A percentile compares a stretch with the other conserved stretches of the same genome.
phyloP scores from a whole-genome alignment of 176 grass and related monocot species.

The Alloteropsis semialata region DNA sequence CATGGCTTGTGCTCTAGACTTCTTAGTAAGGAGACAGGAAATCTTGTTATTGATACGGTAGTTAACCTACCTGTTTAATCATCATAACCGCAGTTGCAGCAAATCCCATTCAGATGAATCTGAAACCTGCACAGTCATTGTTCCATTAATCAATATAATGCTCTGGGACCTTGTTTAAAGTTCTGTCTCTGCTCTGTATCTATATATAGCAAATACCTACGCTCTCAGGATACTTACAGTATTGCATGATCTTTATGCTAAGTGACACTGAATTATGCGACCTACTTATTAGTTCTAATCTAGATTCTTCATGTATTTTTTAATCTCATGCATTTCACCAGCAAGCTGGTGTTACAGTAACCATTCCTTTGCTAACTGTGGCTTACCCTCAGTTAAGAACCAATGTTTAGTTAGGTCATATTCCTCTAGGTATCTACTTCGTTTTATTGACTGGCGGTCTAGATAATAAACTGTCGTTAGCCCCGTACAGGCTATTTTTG shows the following conservation, averaged over 20 bases:
- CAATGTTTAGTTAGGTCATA: conserved; percentile 38
- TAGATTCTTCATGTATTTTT: conserved; percentile 38
- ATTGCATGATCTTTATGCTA: conserved; percentile 15
- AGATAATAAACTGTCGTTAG: conserved; percentile 36
- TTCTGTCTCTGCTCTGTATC: conserved; percentile 19
- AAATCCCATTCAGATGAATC: conserved; percentile 45
- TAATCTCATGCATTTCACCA: conserved; percentile 22
- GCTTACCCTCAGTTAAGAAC: conserved; percentile 6
- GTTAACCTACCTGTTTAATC: conserved; percentile 48
- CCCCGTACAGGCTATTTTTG: conserved; percentile 18
- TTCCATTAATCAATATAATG: conserved; percentile 27
- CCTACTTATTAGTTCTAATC: conserved; percentile 29
- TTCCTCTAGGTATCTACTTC: conserved; percentile 36
- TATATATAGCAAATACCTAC: conserved; percentile 28
- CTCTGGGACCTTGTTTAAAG: conserved; percentile 23
- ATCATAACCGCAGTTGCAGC: conserved; percentile 28
- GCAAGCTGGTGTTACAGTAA: conserved; percentile 25
- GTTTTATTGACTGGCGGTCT: conserved; percentile 29
- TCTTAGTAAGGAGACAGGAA: conserved; percentile 51
- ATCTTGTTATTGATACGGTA: conserved; percentile 51
- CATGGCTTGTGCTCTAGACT: conserved; percentile 55
- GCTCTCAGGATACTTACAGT: conserved; percentile 20
- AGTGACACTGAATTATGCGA: background rate
- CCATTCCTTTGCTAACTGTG: conserved; percentile 8
- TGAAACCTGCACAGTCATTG: conserved; percentile 21